These are phyloP conservation scores for Cenchrus purpureus DNA, from an alignment of 176 grass and related monocot species.

Conservation along the genomic window DNA sequence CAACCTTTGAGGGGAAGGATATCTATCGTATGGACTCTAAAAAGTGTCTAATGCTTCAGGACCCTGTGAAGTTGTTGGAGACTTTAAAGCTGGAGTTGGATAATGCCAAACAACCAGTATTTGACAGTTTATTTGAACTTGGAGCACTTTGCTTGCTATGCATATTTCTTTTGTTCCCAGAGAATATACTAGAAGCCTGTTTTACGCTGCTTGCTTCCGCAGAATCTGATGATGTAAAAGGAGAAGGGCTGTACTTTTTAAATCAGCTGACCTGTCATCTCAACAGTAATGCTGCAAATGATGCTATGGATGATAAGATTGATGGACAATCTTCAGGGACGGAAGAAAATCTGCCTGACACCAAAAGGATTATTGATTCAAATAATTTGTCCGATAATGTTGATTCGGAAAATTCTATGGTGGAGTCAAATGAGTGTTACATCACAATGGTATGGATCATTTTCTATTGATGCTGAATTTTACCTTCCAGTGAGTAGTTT, in stretches of 20 bases:
- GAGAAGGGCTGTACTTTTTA: conserved; percentile 73
- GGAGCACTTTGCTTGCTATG: conserved; percentile 74
- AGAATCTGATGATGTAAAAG: conserved; percentile 60
- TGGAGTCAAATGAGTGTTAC: conserved; percentile 63
- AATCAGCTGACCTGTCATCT: conserved; percentile 73
- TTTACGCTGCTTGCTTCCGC: conserved; percentile 75
- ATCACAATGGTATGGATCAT: conserved; percentile 73
- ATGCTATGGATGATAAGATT: conserved; percentile 44
- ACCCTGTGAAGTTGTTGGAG: conserved; percentile 59
- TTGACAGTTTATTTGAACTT: conserved; percentile 73
- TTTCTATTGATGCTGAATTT: conserved; percentile 26
- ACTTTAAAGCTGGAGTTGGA: conserved; percentile 61
- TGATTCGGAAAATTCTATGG: conserved; percentile 41
- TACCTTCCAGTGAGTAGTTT: conserved; percentile 27
- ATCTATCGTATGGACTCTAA: conserved; percentile 63
- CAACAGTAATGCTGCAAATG: conserved; percentile 44
- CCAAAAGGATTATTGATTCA: conserved; percentile 42
- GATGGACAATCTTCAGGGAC: conserved; percentile 43
- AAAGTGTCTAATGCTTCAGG: conserved; percentile 57
- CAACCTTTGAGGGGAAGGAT: conserved; percentile 85
- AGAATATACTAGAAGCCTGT: conserved; percentile 73
- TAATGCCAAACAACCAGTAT: conserved; percentile 43
- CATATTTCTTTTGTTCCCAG: conserved; percentile 83
- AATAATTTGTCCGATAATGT: conserved; percentile 24
- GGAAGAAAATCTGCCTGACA: conserved; percentile 37